Conservation (phyloP, 768 basidiomycete species). For the Trametes maxima region DNA sequence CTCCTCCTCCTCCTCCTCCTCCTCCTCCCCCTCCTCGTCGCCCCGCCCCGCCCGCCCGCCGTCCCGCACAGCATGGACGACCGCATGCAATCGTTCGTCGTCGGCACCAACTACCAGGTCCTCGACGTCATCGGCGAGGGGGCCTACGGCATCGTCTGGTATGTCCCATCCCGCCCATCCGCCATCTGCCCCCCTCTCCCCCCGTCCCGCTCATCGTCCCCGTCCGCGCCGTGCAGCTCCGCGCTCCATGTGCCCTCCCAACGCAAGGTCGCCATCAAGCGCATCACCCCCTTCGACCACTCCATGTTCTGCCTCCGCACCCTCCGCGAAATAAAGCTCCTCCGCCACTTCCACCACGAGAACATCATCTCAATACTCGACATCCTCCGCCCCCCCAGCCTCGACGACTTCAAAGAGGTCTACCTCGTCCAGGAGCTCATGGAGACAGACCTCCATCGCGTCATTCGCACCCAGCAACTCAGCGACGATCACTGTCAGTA, state of each 20-base stretch:
- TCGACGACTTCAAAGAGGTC: constrained; percentile 86
- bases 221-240: constrained; percentile 45
- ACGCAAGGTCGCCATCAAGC: constrained; percentile 96
- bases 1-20: neutral
- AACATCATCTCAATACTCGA: constrained; percentile 97
- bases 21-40: constrained; percentile 2
- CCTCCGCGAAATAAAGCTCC: constrained; percentile 92
- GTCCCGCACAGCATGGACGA: constrained; percentile 31
- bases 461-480: constrained; percentile 92
- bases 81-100: constrained; percentile 34
- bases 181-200: neutral
- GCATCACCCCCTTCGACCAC: constrained; percentile 94
- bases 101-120: constrained; percentile 78
- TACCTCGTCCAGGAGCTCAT: constrained; percentile 76
- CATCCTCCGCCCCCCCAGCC: constrained; percentile 74
- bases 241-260: constrained; percentile 85
- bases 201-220: neutral
- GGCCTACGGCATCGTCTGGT: constrained; percentile 93
- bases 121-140: constrained; percentile 89
- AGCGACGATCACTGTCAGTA: constrained; percentile 97
- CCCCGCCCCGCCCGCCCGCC: neutral
- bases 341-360: constrained; percentile 83
- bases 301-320: constrained; percentile 93
- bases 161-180: constrained; percentile 13
- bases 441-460: constrained; percentile 96